Evolutionary conservation across 1,284 basidiomycete genomes (phyloP).

Genomic region (Gomphus sp.): DNA sequence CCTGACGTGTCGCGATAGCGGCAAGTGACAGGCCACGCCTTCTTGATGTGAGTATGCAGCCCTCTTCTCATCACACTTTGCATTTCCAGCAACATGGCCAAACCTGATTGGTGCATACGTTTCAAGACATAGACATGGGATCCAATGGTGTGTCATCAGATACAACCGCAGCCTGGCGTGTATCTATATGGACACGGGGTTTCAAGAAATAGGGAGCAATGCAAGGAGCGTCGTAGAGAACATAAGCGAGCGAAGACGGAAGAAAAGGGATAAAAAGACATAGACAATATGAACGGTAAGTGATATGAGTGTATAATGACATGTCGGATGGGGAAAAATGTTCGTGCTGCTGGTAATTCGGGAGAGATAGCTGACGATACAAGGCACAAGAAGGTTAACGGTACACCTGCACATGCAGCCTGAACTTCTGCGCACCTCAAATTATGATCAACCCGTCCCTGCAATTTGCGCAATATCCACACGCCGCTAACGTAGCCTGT

Average conservation of each 20-base stretch:
- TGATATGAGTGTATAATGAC: not conserved
- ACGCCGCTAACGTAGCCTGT: not conserved
- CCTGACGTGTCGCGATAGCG: not conserved
- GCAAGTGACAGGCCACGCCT: not conserved
- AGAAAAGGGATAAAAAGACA: not conserved
- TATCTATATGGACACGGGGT: not conserved
- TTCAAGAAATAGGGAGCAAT: not conserved
- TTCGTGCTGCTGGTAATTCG: not conserved
- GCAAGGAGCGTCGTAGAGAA: not conserved
- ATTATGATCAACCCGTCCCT: not conserved
- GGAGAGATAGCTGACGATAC: not conserved
- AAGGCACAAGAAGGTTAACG: not conserved
- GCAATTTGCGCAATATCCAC: not conserved
- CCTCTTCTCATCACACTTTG: not conserved
- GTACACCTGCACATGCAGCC: not conserved
- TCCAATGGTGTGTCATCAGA: not conserved
- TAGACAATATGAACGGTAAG: not conserved
- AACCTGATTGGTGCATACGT: not conserved
- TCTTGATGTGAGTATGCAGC: not conserved
- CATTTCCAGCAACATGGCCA: not conserved
- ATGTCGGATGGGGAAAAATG: not conserved
- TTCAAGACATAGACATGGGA: not conserved
- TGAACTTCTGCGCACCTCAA: not conserved
- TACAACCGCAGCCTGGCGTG: not conserved
- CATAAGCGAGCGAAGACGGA: not conserved